These are phyloP conservation scores for Ophiostoma ips DNA, from an alignment of 2,329 filamentous ascomycete species.

Conservation along the genomic window DNA sequence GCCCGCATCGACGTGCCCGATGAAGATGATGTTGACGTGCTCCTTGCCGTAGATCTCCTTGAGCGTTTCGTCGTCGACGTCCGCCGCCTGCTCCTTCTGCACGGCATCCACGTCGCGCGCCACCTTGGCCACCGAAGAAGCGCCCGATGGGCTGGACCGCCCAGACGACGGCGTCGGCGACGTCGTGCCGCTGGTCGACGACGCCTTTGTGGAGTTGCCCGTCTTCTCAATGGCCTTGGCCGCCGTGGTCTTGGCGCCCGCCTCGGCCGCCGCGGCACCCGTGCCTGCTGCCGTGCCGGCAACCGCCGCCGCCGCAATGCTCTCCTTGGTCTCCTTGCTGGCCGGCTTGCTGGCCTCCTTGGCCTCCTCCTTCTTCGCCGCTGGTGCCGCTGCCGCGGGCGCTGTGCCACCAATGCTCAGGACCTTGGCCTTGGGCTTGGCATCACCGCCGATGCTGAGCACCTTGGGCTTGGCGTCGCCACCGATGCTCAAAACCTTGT, in stretches of 20 bases:
- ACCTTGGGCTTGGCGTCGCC: constrained; percentile 50
- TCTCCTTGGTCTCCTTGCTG: constrained; percentile 8
- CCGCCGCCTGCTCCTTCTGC: constrained; percentile 64
- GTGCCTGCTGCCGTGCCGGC: constrained; percentile 20
- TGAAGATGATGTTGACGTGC: constrained; percentile 88
- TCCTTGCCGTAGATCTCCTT: constrained; percentile 95
- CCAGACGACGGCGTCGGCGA: constrained; percentile 76
- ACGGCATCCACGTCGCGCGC: constrained; percentile 67
- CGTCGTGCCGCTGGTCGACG: constrained; percentile 54
- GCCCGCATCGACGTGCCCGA: constrained; percentile 91
- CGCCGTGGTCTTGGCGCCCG: constrained; percentile 72
- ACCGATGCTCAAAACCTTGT: constrained; percentile 52
- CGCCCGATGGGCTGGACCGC: constrained; percentile 62
- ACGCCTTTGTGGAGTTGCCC: too few relatives aligned
- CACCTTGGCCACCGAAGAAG: constrained; percentile 30
- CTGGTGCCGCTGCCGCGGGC: constrained; percentile 20
- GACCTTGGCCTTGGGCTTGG: constrained; percentile 52
- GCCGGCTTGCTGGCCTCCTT: constrained; percentile 1
- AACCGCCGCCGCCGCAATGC: constrained; percentile 3
- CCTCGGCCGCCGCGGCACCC: constrained; percentile 28
- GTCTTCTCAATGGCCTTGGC: constrained; percentile 87
- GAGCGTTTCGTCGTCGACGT: constrained; percentile 58
- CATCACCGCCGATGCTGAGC: constrained; percentile 50
- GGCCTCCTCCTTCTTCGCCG: constrained; percentile 23
- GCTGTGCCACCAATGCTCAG: constrained; percentile 48